Conservation (phyloP, 2,329 filamentous ascomycete species). For the Neoascochyta sp. region DNA sequence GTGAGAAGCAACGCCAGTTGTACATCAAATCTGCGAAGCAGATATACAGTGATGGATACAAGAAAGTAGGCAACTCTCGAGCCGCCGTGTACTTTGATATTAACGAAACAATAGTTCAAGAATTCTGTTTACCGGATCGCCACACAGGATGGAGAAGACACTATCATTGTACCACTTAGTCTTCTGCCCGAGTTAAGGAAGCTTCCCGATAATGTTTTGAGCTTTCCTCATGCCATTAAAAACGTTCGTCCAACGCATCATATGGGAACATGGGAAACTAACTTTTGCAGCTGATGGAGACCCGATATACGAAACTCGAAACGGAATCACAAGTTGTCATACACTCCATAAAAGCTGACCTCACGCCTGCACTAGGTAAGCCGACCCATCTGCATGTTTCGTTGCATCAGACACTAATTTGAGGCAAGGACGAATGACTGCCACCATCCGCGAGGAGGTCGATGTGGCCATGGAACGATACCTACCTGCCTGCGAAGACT, state of each 20-base stretch:
- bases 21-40: constrained; percentile 21
- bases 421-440: constrained; percentile 25
- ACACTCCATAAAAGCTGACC: constrained; percentile 30
- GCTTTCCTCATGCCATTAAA: constrained; percentile 25
- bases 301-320: constrained; percentile 29
- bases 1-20: constrained; percentile 20
- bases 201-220: constrained; percentile 32
- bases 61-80: constrained; percentile 22
- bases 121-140: constrained; percentile 22
- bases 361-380: constrained; percentile 37
- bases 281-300: constrained; percentile 23
- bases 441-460: constrained; percentile 28
- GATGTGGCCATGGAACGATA: constrained; percentile 24
- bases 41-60: constrained; percentile 28
- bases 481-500: constrained; percentile 29
- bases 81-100: too few relatives aligned
- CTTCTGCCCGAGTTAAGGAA: constrained; percentile 34
- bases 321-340: constrained; percentile 13
- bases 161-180: constrained; percentile 24
- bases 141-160: constrained; percentile 17
- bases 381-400: not conserved
- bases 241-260: too few relatives aligned
- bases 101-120: constrained; percentile 26
- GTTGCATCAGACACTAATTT: constrained; percentile 9
- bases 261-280: constrained; percentile 11